Conservation (phyloP, 345 rosid species). For the Sonneratia caseolaris region DNA sequence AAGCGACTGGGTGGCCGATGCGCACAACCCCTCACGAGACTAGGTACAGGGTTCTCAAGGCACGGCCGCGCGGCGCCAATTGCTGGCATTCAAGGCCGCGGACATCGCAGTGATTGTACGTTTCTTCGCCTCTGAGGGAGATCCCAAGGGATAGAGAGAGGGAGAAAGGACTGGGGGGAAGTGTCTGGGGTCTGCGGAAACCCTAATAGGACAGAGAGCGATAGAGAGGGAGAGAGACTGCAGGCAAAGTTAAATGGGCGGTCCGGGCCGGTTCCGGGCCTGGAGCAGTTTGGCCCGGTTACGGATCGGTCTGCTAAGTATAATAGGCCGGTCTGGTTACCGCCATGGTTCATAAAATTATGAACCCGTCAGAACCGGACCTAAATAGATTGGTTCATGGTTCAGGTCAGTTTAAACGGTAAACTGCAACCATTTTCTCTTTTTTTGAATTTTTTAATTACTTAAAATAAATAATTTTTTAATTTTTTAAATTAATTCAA, state of each 20-base stretch:
- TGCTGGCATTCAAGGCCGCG: constrained; percentile 56
- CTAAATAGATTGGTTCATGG: too few relatives aligned
- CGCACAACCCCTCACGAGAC: constrained; percentile 3
- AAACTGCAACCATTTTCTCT: too few relatives aligned
- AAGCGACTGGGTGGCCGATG: constrained; percentile 3
- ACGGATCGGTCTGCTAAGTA: too few relatives aligned
- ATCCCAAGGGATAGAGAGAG: background rate
- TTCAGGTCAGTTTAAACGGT: too few relatives aligned
- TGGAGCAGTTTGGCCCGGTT: too few relatives aligned
- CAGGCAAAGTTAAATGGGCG: background rate
- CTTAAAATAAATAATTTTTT: too few relatives aligned
- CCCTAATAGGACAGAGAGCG: constrained; percentile 13
- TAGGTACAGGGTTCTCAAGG: constrained; percentile 1
- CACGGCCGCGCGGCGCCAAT: background rate
- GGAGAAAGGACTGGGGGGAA: background rate
- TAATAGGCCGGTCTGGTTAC: too few relatives aligned
- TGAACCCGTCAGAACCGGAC: too few relatives aligned
- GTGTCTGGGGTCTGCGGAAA: constrained; percentile 14
- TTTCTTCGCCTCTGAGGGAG: background rate
- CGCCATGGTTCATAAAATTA: too few relatives aligned
- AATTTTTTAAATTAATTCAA: too few relatives aligned
- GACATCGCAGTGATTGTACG: constrained; percentile 9
- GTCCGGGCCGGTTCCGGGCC: too few relatives aligned
- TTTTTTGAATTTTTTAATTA: too few relatives aligned
- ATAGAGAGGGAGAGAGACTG: constrained; percentile 4